phyloP scores from a whole-genome alignment of 1,284 basidiomycete species.

The Apiotrichum domesticum region DNA sequence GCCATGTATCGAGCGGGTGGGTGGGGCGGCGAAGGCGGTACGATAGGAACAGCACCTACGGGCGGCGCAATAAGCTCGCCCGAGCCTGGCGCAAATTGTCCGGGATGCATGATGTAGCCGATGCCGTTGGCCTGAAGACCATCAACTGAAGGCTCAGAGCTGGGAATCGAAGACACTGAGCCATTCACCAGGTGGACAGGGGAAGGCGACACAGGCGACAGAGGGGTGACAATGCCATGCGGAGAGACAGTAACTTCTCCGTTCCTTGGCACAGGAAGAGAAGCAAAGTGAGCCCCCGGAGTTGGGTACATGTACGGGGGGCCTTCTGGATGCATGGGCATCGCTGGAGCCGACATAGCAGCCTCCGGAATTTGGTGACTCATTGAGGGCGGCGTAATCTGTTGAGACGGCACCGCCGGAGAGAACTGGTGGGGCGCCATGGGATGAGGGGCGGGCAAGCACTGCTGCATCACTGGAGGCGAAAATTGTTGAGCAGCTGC shows the following conservation, averaged over 20 bases:
- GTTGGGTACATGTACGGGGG: too few species aligned
- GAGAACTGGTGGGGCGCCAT: too few species aligned
- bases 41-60: background rate
- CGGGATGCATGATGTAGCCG: slow-evolving; percentile 1
- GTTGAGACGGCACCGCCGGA: too few species aligned
- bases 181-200: background rate
- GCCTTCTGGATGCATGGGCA: too few species aligned
- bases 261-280: background rate
- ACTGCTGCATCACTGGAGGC: too few species aligned
- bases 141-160: background rate
- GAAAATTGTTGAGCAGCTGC: too few species aligned
- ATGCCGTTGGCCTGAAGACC: background rate
- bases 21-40: slow-evolving; percentile 12
- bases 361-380: background rate
- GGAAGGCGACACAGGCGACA: background rate
- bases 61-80: background rate
- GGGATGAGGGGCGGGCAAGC: too few species aligned
- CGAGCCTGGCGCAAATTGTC: background rate
- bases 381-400: background rate
- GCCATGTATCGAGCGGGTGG: slow-evolving; percentile 6
- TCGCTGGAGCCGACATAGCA: background rate
- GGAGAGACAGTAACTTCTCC: background rate
- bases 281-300: background rate
- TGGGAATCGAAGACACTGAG: background rate
- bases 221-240: background rate